Evolutionary conservation across 768 basidiomycete species (phyloP).

Genomic region (Termitomyces sp.): DNA sequence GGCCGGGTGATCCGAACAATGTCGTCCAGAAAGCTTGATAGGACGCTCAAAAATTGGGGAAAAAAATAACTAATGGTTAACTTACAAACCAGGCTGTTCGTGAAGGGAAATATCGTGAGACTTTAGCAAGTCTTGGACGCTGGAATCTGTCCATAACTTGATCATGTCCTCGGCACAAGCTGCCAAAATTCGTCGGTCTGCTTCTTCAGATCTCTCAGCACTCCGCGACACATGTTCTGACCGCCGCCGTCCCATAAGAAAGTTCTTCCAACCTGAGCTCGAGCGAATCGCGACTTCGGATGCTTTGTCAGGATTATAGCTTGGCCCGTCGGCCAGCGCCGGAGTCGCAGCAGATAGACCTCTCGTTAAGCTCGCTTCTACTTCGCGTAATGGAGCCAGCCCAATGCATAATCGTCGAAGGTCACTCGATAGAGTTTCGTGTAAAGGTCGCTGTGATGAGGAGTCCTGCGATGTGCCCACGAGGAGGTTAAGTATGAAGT

Average conservation of each 20-base stretch:
- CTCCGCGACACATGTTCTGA: slow-evolving; percentile 13
- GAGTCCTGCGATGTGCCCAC: slow-evolving; percentile 15
- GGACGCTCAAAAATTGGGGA: not conserved
- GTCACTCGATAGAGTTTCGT: slow-evolving; percentile 24
- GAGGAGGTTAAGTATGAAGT: slow-evolving; percentile 32
- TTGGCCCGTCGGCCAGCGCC: slow-evolving; percentile 11
- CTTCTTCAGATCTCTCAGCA: slow-evolving; percentile 25
- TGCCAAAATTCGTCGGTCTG: slow-evolving; percentile 40
- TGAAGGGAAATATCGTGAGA: slow-evolving; percentile 40
- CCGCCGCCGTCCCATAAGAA: slow-evolving; percentile 29
- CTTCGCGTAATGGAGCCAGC: slow-evolving; percentile 48
- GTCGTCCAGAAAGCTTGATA: slow-evolving; percentile 51
- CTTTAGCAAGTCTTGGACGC: slow-evolving; percentile 36
- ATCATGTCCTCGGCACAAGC: slow-evolving; percentile 51
- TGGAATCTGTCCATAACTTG: slow-evolving; percentile 43
- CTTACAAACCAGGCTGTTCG: slow-evolving; percentile 61
- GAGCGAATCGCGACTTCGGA: slow-evolving; percentile 45
- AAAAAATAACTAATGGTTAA: slow-evolving; percentile 10
- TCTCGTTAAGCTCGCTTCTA: slow-evolving; percentile 44
- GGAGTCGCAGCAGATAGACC: slow-evolving; percentile 29
- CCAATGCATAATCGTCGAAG: slow-evolving; percentile 42
- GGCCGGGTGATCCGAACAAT: slow-evolving; percentile 42
- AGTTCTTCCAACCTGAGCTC: slow-evolving; percentile 42
- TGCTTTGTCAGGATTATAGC: slow-evolving; percentile 33
- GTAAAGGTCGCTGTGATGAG: slow-evolving; percentile 10